phyloP scores from a whole-genome alignment of 495 filamentous ascomycete species.

The Rhypophila decipiens region DNA sequence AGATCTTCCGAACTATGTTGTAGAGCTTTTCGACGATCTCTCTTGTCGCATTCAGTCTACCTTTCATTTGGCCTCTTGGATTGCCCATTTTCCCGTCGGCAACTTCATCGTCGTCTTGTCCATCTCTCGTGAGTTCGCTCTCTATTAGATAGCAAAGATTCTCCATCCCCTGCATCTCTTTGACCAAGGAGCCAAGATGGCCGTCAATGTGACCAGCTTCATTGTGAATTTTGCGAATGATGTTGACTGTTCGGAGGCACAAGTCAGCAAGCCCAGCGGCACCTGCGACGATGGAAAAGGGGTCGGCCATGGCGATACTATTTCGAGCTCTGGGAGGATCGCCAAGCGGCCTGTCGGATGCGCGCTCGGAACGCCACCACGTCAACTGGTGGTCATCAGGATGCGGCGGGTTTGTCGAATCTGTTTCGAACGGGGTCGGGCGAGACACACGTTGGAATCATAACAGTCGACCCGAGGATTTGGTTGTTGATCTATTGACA shows the following conservation, averaged over 20 bases:
- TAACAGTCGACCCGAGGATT: no score
- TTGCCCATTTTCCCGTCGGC: no score
- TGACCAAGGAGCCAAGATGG: neutral
- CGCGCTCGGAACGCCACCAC: neutral
- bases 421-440: no score
- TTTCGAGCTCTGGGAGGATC: neutral
- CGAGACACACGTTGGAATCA: no score
- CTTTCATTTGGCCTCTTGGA: neutral
- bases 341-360: neutral
- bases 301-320: neutral
- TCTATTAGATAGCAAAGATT: neutral
- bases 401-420: no score
- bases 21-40: neutral
- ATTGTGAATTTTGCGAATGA: neutral
- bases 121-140: neutral
- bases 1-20: neutral
- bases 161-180: neutral
- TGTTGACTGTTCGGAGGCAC: neutral
- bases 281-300: neutral
- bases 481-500: no score
- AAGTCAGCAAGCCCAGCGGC: neutral
- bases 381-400: neutral
- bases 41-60: neutral
- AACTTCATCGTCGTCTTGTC: neutral
- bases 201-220: neutral